Evolutionary conservation across 768 basidiomycete genomes (phyloP), one percentile per base, ranked within the genome.

Genomic region (Phaeotremella fagi): DNA sequence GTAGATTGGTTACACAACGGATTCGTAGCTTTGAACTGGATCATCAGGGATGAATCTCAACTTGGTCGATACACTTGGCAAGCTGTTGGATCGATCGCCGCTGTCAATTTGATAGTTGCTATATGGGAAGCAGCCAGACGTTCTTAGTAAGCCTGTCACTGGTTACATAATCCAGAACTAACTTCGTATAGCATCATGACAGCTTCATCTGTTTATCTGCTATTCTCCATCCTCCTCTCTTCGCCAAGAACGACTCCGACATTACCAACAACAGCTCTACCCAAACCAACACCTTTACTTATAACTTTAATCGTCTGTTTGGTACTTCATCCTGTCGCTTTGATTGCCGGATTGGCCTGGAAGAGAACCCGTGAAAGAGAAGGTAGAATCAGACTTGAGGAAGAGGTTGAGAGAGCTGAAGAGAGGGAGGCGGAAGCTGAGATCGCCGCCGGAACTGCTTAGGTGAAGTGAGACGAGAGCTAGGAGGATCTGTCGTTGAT

Each of bases 21-120:
- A 14, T 83, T 85, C 74, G 78, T 94, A 45, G 81, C 83, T 0
- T 80, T 92, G 2, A 82, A 83, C 3, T 81, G 87, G 56, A 78
- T 79, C 0, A 85, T 83, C 72, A 72, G 75, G 3, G 80, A 82
- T 0, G 79, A 79, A 1, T 73, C 80, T 44, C 79, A 64, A 3
- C 62, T 85, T 57, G 82, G 82, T 35, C 80, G 79, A 46, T 81
- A 86, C 57, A 78, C 83, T 0, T 89, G 85, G 83, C 78, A 84
- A 0, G 90, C 85, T 0, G 83, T 91, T 41, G 82, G 80, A 2
- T 82, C 85, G 20, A 76, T 90, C 24, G 75, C 85, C 7, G 78
- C 78, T 6, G 82, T 83, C 3, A 89, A 92, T 67, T 31, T 79
- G 28, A 82, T 37, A 33, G 26, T 60, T 28, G 68, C 68, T 25